phyloP scores from a whole-genome alignment of 179 eudicot species.

The Sideroxylon spinosum region DNA sequence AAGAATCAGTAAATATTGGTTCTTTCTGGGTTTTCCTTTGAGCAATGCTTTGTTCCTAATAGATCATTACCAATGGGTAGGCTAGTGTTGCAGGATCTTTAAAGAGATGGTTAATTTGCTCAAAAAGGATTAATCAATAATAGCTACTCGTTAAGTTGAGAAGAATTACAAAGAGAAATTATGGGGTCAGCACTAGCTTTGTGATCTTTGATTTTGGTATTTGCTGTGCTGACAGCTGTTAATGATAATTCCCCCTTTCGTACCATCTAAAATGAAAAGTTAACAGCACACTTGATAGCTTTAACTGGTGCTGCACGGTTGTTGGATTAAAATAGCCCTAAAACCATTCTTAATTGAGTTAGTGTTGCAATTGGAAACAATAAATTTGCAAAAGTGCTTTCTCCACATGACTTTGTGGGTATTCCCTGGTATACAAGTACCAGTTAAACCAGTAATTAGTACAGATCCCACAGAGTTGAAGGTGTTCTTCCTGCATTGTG shows the following conservation, averaged over 20 bases:
- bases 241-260: neutral
- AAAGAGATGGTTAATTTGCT: neutral
- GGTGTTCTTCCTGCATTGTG: neutral
- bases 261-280: neutral
- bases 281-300: neutral
- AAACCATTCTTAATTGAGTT: neutral
- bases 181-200: neutral
- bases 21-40: neutral
- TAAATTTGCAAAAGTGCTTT: slow-evolving; percentile 12
- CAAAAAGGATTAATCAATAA: neutral
- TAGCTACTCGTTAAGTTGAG: slow-evolving; percentile 1
- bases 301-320: neutral
- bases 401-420: slow-evolving; percentile 19
- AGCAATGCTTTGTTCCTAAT: neutral
- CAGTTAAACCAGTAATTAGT: neutral
- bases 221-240: neutral
- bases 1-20: neutral
- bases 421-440: too few relatives aligned
- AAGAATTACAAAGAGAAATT: neutral
- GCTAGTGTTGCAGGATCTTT: neutral
- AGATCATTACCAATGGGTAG: neutral
- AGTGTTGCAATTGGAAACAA: slow-evolving; percentile 11
- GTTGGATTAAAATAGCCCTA: neutral
- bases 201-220: slow-evolving; percentile 1
- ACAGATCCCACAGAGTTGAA: slow-evolving; percentile 4